These are phyloP conservation scores for Apiospora hydei DNA, from an alignment of 2,329 filamentous ascomycete genomes.

Conservation along the genomic window DNA sequence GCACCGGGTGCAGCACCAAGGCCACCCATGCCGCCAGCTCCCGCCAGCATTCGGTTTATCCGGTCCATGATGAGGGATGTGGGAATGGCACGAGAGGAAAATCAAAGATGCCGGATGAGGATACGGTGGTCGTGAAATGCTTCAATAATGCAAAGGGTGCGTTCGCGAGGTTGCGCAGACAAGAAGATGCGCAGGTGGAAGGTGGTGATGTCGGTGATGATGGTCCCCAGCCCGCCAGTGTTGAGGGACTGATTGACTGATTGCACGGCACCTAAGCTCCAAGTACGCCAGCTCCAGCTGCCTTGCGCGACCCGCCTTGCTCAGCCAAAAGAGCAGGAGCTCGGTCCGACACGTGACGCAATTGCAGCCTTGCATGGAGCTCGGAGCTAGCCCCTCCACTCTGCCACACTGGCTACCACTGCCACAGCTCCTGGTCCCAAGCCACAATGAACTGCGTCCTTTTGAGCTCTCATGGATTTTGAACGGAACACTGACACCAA, in stretches of 20 bases:
- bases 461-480: not conserved
- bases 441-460: not conserved
- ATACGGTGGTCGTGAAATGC: not conserved
- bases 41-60: constrained; percentile 86
- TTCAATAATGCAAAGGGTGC: not conserved
- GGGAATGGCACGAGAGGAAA: not conserved
- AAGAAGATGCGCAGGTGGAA: not conserved
- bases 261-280: not conserved
- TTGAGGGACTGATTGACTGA: not conserved
- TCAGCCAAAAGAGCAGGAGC: not conserved
- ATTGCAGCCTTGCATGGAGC: not conserved
- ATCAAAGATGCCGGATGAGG: constrained; percentile 10
- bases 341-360: constrained; percentile 7
- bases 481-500: too few relatives aligned
- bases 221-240: not conserved
- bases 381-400: not conserved
- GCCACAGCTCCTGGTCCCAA: not conserved
- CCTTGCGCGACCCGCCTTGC: constrained; percentile 7
- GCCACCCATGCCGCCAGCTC: constrained; percentile 70
- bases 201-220: not conserved
- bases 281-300: constrained; percentile 17
- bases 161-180: not conserved
- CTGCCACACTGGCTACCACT: not conserved
- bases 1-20: constrained; percentile 66
- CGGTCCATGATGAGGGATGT: constrained; percentile 74